These are phyloP conservation scores for Pseudonitzschia multiseries DNA, from an alignment of 108 stramenopile species.

Conservation along the genomic window DNA sequence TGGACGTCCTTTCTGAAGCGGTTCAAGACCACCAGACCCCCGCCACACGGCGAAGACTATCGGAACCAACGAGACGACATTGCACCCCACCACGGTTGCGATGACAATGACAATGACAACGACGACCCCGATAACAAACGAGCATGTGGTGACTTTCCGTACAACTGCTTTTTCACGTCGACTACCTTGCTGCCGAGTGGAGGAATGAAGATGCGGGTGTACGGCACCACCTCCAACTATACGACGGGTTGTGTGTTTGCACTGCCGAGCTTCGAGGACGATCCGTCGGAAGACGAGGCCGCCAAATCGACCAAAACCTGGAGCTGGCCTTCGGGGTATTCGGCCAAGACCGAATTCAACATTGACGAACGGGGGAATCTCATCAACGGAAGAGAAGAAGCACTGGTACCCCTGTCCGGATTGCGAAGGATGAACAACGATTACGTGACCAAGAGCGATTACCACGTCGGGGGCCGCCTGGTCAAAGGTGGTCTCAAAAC, in stretches of 20 bases:
- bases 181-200: constrained; percentile 69
- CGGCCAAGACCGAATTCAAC: constrained; percentile 63
- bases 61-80: constrained; percentile 34
- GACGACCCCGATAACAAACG: constrained; percentile 7
- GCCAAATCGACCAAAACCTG: constrained; percentile 68
- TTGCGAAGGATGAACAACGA: constrained; percentile 52
- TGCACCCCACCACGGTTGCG: constrained; percentile 19
- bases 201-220: constrained; percentile 82
- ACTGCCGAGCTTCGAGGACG: constrained; percentile 42
- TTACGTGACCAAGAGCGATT: constrained; percentile 58
- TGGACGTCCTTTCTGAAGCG: constrained; percentile 79
- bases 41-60: constrained; percentile 20
- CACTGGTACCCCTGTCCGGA: constrained; percentile 43
- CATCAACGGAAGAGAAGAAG: constrained; percentile 70
- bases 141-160: constrained; percentile 40
- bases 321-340: constrained; percentile 68
- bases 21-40: constrained; percentile 41
- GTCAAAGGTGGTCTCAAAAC: constrained; percentile 70
- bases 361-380: constrained; percentile 51
- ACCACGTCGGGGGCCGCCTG: constrained; percentile 54
- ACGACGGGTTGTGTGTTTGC: constrained; percentile 82
- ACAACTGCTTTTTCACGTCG: constrained; percentile 81
- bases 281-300: constrained; percentile 55
- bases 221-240: constrained; percentile 71
- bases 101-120: too few relatives aligned